Conservation (phyloP, 2,329 filamentous ascomycete species). For the Ophiostoma tasmaniense region DNA sequence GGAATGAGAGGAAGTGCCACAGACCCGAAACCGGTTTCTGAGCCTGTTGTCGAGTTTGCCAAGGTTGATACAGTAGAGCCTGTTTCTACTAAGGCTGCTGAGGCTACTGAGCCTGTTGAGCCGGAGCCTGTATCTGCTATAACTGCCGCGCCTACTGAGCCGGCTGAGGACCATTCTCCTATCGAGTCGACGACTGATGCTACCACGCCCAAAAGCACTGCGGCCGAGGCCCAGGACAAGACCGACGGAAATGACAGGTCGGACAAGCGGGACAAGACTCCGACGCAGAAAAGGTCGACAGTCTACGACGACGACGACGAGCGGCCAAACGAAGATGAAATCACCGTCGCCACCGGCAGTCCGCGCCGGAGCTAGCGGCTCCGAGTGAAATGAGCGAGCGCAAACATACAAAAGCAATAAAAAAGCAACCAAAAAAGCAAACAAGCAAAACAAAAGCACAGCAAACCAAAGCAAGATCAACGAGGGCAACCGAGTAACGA, state of each 20-base stretch:
- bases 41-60: background rate
- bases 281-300: background rate
- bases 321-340: background rate
- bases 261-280: background rate
- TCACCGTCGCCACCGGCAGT: background rate
- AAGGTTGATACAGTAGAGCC: too few relatives aligned
- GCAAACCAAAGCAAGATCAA: background rate
- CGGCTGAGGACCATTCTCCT: background rate
- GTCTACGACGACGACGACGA: background rate
- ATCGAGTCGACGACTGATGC: background rate
- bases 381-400: background rate
- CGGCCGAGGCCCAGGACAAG: background rate
- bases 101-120: background rate
- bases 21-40: background rate
- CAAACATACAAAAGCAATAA: background rate
- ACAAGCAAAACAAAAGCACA: background rate
- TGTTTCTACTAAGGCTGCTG: background rate
- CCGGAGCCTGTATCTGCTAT: too few relatives aligned
- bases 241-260: background rate
- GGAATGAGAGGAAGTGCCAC: background rate
- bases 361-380: background rate
- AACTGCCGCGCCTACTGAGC: background rate
- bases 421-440: background rate
- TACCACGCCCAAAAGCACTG: background rate
- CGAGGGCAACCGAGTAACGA: constrained; percentile 16